Conservation (phyloP, 78 protist genomes). For the Polysphondylium violaceum region DNA sequence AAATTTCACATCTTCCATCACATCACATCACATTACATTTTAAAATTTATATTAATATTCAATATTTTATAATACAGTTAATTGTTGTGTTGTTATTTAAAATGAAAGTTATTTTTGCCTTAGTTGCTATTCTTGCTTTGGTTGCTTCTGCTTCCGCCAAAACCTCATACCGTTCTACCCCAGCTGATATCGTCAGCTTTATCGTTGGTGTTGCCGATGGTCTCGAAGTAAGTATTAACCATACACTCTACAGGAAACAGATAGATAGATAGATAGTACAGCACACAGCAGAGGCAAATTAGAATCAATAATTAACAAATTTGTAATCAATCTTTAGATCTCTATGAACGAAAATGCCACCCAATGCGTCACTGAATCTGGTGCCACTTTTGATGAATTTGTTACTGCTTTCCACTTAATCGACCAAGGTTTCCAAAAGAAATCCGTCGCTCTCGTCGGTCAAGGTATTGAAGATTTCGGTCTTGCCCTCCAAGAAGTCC, state of each 20-base stretch:
- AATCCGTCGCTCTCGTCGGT: slow-evolving; percentile 2
- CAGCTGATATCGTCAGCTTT: slow-evolving; percentile 14
- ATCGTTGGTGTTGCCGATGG: slow-evolving; percentile 55
- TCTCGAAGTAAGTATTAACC: slow-evolving; percentile 25
- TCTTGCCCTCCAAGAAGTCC: slow-evolving; percentile 43
- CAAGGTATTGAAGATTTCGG: slow-evolving; percentile 37
- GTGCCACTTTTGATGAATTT: slow-evolving; percentile 34
- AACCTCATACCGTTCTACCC: neutral
- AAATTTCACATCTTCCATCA: too few species aligned
- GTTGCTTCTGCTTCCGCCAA: neutral
- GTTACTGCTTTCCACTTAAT: slow-evolving; percentile 13
- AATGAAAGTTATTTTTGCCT: too few species aligned
- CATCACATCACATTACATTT: too few species aligned
- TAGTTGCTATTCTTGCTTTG: neutral
- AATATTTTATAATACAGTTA: too few species aligned
- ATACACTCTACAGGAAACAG: neutral
- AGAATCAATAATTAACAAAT: too few species aligned
- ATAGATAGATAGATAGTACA: too few species aligned
- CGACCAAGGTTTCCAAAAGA: slow-evolving; percentile 35
- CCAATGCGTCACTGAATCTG: slow-evolving; percentile 11
- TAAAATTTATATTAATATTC: too few species aligned
- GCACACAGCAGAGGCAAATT: neutral
- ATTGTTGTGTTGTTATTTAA: too few species aligned
- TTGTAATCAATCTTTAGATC: neutral
- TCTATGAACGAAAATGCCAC: slow-evolving; percentile 20